Conservation (phyloP, 257 asterid species). For the Verbena officinalis region DNA sequence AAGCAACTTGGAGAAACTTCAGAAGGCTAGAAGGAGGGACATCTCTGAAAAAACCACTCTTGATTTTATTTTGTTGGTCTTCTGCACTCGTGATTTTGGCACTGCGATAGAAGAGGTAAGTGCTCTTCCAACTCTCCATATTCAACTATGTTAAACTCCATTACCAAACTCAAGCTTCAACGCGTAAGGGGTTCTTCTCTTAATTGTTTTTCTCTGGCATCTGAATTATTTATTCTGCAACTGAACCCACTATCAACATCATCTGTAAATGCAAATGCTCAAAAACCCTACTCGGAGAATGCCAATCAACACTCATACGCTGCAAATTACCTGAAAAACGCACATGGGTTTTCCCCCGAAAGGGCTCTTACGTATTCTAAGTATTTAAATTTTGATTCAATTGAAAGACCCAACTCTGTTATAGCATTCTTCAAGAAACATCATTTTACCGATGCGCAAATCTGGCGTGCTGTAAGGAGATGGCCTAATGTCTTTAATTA, state of each 20-base stretch:
- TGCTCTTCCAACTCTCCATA: too few species aligned
- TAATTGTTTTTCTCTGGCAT: not conserved
- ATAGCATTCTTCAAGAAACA: constrained; percentile 30
- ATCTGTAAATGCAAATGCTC: too few species aligned
- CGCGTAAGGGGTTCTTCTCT: not conserved
- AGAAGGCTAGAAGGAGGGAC: not conserved
- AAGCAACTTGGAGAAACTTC: not conserved
- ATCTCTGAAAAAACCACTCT: not conserved
- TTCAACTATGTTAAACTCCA: constrained; percentile 20
- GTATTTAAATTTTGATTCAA: constrained; percentile 18
- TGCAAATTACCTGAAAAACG: constrained; percentile 21
- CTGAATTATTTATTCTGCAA: not conserved
- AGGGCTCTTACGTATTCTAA: constrained; percentile 21
- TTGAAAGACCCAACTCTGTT: constrained; percentile 31
- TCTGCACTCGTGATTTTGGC: too few species aligned
- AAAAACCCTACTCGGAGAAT: not conserved
- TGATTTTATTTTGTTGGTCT: too few species aligned
- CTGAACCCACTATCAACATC: not conserved
- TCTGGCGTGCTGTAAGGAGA: constrained; percentile 17
- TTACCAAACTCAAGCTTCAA: constrained; percentile 1
- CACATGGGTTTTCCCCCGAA: constrained; percentile 20
- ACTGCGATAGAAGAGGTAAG: not conserved
- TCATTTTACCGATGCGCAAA: constrained; percentile 30
- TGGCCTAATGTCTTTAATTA: constrained; percentile 14
- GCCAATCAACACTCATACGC: constrained; percentile 17